Evolutionary conservation across 345 rosid species (phyloP).

Genomic region (Bruguiera sexangula): DNA sequence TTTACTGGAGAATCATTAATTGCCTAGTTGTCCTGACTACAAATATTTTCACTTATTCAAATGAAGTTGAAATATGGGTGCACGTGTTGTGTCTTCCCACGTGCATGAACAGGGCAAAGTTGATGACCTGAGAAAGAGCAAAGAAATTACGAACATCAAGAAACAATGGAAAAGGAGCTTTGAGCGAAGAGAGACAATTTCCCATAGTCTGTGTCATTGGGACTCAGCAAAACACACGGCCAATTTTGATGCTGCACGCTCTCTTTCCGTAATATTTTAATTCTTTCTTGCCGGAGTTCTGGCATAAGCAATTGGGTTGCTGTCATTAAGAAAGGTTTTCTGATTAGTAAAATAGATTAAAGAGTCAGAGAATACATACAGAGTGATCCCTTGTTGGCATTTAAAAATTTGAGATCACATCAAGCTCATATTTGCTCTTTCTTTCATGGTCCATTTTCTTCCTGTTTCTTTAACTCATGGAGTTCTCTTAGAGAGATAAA

Average conservation of each 20-base stretch:
- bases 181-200: constrained; percentile 24
- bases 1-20: not conserved
- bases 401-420: not conserved
- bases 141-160: not conserved
- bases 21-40: not conserved
- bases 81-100: constrained; percentile 29
- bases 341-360: not conserved
- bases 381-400: not conserved
- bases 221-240: not conserved
- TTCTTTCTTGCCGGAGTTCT: not conserved
- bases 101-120: constrained; percentile 26
- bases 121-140: not conserved
- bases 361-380: not conserved
- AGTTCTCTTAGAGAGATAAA: too few species aligned
- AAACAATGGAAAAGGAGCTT: constrained; percentile 13
- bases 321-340: not conserved
- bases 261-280: not conserved
- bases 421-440: not conserved
- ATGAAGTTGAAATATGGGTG: constrained; percentile 11
- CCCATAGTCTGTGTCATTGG: constrained; percentile 41
- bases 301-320: not conserved
- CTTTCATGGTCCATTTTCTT: not conserved
- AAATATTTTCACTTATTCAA: not conserved
- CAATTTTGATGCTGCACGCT: not conserved
- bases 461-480: too few species aligned